Base-by-base conservation (phyloP, 2,329 filamentous ascomycete species). In the Talaromyces sp. region DNA sequence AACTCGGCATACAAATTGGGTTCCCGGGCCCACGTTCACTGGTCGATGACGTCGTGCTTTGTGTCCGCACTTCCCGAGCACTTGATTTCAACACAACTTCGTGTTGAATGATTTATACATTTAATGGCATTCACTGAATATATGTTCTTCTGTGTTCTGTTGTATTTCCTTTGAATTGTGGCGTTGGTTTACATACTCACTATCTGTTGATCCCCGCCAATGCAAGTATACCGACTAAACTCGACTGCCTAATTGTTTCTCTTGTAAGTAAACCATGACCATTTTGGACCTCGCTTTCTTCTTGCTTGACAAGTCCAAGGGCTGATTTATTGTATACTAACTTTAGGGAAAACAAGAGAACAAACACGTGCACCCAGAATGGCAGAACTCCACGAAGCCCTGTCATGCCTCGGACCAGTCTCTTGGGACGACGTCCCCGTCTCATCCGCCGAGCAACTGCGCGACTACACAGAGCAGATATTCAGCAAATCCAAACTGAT, bases 401-500 rank as follows among this genome's bases (percentile, higher is more conserved):
- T 89, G 58, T 78, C 81, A 71, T 78, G 80, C 39, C 80, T 90
- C 44, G 78, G 79, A 36, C 84, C 85, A 11, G 76, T 82, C 62
- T 77, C 83, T 52, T 88, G 84, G 81, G 72, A 79, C 36, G 74
- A 74, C 27, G 70, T 82, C 33, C 80, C 80, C 19, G 15, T 52
- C 5, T 49, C 49, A 15, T 59, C 65, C 33, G 77, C 64, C 27
- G 77, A 84, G 54, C 76, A 81, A 62, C 80, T 88, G 47, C 76
- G 80, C 22, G 68, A 77, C 8, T 87, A 86, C 70, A 74, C 89
- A 49, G 70, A 77, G 61, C 76, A 81, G 49, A 85, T 89, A 62
- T 90, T 93, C 72, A 77, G 77, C 30, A 82, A 89, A 63, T 86
- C 86, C 22, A 88, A 92, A 69, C 79, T 88, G 19, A 84, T 96